Evolutionary conservation across 2,329 filamentous ascomycete genomes (phyloP), one percentile per base, ranked within the genome.

Genomic region (Grosmannia huntii): DNA sequence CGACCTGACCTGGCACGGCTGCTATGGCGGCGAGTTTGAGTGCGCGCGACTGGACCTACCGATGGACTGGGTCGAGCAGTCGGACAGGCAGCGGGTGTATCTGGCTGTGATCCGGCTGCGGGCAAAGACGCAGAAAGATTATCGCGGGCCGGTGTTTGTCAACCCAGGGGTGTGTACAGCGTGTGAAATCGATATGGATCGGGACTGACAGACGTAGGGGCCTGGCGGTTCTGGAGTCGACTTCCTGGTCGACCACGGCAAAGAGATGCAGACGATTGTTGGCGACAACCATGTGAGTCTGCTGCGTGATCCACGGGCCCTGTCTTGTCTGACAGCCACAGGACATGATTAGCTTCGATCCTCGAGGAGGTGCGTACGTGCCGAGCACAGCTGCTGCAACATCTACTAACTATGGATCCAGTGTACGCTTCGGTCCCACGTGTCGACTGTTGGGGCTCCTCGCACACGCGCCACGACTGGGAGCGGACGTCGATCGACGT

Each of bases 261-360:
- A 61, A 4, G 59, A 64, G 36, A 58, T 72, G 21, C 76, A 79
- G 62, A 69, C 69, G 3, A 72, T 79, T 31, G 70, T 77, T 0
- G 77, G 77, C 11, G 66, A 67, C 7, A 76, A 77, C 60, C 70
- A 77, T 65, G 74, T 74, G 56, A 65, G 70, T 66, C 19, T 50
- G 16, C 7, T 9, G 7, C 6, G 31, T 33, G 31, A 33, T 33
- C 31, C 5, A 5, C 31, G 31, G 6, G 9, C 5, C 31, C 31
- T 2, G 9, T 33, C 31, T 33, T 33, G 9, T 23, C 49, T 51
- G 27, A 28, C 49, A 36, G 5, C 27, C 41, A 9, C 2, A 73
- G 68, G 76, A 80, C 51, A 69, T 80, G 2, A 71, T 80, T 58
- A 72, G 73, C 50, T 80, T 76, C 52, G 77, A 80, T 57, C 76